Evolutionary conservation across 495 filamentous ascomycete genomes (phyloP).

Genomic region (Neurospora africana): DNA sequence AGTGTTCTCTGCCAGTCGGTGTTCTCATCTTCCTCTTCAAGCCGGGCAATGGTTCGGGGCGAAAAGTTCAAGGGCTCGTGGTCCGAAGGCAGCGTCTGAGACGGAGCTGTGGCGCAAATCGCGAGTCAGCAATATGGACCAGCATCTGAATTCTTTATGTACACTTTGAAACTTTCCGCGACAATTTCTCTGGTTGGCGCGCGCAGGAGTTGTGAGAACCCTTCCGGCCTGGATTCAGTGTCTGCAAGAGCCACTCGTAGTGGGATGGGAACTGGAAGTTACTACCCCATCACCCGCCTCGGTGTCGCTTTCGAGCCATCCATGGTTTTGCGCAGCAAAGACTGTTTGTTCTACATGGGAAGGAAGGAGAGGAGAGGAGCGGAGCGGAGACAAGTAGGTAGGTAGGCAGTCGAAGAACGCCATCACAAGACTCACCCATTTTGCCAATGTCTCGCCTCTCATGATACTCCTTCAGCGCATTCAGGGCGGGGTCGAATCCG

Average conservation of each 20-base stretch:
- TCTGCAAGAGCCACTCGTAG: background rate
- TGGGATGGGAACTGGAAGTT: background rate
- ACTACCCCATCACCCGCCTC: background rate
- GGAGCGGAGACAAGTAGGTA: background rate
- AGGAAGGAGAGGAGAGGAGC: background rate
- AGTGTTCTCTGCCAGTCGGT: conserved; percentile 35
- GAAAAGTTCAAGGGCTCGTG: conserved; percentile 37
- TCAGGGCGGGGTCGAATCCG: background rate
- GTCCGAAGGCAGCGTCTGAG: conserved; percentile 43
- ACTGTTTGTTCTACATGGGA: background rate
- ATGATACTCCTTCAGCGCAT: conserved; percentile 12
- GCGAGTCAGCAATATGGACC: conserved; percentile 11
- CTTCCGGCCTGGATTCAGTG: background rate
- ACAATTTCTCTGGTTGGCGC: background rate
- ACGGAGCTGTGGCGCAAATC: conserved; percentile 32
- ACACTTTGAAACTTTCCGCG: background rate
- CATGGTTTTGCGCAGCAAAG: background rate
- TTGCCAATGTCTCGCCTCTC: conserved; percentile 19
- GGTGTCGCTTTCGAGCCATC: background rate
- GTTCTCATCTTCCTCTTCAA: conserved; percentile 31
- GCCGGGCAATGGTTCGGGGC: conserved; percentile 30
- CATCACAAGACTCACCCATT: conserved; percentile 23
- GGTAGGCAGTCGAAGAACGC: background rate
- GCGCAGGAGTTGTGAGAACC: background rate
- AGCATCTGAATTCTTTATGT: background rate